Evolutionary conservation across 2,329 filamentous ascomycete genomes (phyloP).

Genomic region (Penicillium sp.): DNA sequence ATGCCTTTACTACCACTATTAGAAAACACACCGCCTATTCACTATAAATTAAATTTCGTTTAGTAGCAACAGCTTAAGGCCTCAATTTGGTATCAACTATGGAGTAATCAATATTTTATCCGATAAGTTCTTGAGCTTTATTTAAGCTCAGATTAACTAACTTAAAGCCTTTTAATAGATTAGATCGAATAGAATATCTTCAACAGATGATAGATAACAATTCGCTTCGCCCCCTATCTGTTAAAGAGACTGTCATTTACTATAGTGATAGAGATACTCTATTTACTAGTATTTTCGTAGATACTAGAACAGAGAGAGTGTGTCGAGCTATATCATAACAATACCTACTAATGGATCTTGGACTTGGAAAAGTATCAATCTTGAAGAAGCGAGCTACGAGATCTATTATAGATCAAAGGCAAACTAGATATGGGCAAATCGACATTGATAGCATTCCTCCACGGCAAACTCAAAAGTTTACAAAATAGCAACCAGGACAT

Average conservation of each 20-base stretch:
- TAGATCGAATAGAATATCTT: neutral
- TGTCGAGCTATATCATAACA: constrained; percentile 2
- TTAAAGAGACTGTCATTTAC: neutral
- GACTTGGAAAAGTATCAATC: constrained; percentile 10
- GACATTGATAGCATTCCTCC: constrained; percentile 21
- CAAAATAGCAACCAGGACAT: neutral
- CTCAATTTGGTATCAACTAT: neutral
- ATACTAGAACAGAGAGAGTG: constrained; percentile 12
- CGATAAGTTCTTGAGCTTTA: neutral
- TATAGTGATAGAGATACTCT: neutral
- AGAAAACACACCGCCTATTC: neutral
- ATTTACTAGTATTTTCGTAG: constrained; percentile 10
- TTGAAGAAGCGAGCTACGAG: constrained; percentile 3
- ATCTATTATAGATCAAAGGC: constrained; percentile 23
- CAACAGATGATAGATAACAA: neutral
- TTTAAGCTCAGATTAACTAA: neutral
- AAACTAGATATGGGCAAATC: constrained; percentile 26
- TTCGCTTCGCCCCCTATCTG: neutral
- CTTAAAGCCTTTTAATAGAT: neutral
- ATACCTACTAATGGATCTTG: constrained; percentile 17
- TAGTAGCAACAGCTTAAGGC: neutral
- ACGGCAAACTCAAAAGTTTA: constrained; percentile 3
- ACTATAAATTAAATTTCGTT: neutral
- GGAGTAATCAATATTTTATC: neutral
- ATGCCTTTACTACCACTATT: neutral